Percentiles rank a stretch among this genome's conserved stretches.
These are phyloP conservation scores for Trichophyton simii DNA, from an alignment of 2,329 filamentous ascomycete genomes.

Conservation along the genomic window DNA sequence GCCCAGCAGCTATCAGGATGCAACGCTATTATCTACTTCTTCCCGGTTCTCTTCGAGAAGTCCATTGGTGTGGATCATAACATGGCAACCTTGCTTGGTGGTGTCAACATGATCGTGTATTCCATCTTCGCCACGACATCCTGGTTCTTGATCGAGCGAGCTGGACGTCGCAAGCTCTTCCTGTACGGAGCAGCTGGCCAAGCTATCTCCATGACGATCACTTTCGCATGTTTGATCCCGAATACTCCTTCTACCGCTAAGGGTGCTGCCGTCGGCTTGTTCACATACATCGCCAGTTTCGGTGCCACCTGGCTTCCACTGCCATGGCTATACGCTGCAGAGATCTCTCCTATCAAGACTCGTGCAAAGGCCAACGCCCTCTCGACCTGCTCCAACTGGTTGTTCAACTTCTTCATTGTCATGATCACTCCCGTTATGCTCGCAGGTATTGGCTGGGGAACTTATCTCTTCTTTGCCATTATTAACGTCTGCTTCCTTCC, in stretches of 20 bases:
- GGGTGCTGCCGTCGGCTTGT: conserved; percentile 46
- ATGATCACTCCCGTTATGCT: conserved; percentile 17
- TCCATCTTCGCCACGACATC: conserved; percentile 20
- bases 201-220: conserved; percentile 28
- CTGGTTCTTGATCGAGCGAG: conserved; percentile 31
- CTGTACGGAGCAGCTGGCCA: conserved; percentile 30
- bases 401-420: conserved; percentile 18
- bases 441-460: conserved; percentile 21
- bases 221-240: conserved; percentile 29
- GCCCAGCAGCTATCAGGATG: conserved; percentile 35
- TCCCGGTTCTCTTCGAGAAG: conserved; percentile 29
- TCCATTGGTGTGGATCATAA: conserved; percentile 29
- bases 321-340: conserved; percentile 16
- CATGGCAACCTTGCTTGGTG: conserved; percentile 35
- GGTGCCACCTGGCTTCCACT: conserved; percentile 51
- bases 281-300: conserved; percentile 58
- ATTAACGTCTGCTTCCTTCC: conserved; percentile 29
- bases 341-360: conserved; percentile 14
- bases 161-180: conserved; percentile 36
- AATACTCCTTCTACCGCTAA: conserved; percentile 18
- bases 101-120: conserved; percentile 30
- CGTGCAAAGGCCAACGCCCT: conserved; percentile 13
- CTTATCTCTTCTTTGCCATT: conserved; percentile 29
- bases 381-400: conserved; percentile 20
- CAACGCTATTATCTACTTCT: conserved; percentile 30